Evolutionary conservation across 805 yeast genomes (phyloP), one percentile per base, ranked within the genome.

Genomic region (Schizosaccharomyces japonicus): DNA sequence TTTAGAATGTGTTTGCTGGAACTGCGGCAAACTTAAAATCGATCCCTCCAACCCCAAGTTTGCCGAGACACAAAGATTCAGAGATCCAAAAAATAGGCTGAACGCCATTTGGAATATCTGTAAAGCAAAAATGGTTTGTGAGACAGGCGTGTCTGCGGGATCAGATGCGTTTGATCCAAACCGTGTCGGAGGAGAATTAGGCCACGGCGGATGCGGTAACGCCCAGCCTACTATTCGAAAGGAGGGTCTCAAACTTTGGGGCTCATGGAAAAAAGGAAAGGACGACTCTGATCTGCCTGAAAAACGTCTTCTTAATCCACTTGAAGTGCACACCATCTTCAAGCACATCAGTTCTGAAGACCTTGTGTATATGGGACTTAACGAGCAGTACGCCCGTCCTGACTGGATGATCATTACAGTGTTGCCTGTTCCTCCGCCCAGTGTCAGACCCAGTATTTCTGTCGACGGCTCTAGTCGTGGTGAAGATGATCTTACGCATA

Each of bases 381-480:
- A 80, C 59, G 92, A 84, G 60, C 95, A 90, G 60, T 90, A 82
- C 58, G 90, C 99, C 1, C 78, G 98, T 57, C 99, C 99, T 2
- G 99, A 90, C 65, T 90, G 98, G 99, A 75, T 90, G 76, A 71
- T 90, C 51, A 73, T 90, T 54, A 84, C 96, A 1, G 96, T 90
- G n/a, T 69, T 90, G 57, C 98, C 99, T 1, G 98, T 90, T 17
- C 99, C 99, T 40, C 99, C 99, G 47, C 99, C 99, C 52, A 96
- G 95, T 31, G 99, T 90, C 30, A 78, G 99, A 63, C 99, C 99
- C 8, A 81, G 94, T 23, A 90, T 90, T 66, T 95, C 98, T 1
- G 85, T 90, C 58, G 90, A 90, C 55, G 98, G 90, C 60, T 82
- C 95, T 8, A 95, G 94, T 52, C 77, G 98, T 66, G 95, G 96